Evolutionary conservation across 2,329 filamentous ascomycete genomes (phyloP), one percentile per base, ranked within the genome.

Genomic region (Exophiala lecanii-corni): DNA sequence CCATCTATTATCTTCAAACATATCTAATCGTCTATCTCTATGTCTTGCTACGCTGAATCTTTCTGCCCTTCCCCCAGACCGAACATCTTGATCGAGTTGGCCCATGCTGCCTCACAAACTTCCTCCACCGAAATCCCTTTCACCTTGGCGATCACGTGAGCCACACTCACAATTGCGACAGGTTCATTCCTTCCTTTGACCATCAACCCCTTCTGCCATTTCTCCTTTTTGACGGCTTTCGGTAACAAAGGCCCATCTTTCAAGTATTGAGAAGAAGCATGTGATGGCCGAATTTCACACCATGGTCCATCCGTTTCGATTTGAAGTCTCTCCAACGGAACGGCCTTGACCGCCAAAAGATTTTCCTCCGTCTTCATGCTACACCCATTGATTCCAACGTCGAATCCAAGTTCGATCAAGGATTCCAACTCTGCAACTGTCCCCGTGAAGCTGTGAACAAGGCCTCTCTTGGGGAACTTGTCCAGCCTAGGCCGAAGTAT

Each of bases 231-330:
- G 20, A 96, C 84, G 3, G 82, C 74, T 66, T 86, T 94, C 55
- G 83, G 92, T 23, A 87, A 69, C 39, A 80, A 74, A 0, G 84
- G 82, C 39, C 82, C 82, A 4, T 79, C 72, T 39, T 51, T 52
- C 52, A 85, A 65, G 53, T 83, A 84, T 63, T 83, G 84, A 57
- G 83, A 86, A 2, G 87, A 88, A 20, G 89, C 89, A 66, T 98
- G 91, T 20, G 79, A 87, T 1, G 89, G 83, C 17, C 92, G 75
- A 46, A 98, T 91, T 64, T 98, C 92, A 60, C 92, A 98, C 78
- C 92, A 98, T 2, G 92, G 92, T 2, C 92, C 92, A 62, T 98
- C 92, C 0, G 92, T 98, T 73, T 98, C 92, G 36, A 98, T 80
- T 76, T 97, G 94, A 41, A 98, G 65, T 35, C 82, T 71, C 43